Evolutionary conservation across 2,329 filamentous ascomycete species (phyloP).

Genomic region (Ploettnerulaceae sp.): DNA sequence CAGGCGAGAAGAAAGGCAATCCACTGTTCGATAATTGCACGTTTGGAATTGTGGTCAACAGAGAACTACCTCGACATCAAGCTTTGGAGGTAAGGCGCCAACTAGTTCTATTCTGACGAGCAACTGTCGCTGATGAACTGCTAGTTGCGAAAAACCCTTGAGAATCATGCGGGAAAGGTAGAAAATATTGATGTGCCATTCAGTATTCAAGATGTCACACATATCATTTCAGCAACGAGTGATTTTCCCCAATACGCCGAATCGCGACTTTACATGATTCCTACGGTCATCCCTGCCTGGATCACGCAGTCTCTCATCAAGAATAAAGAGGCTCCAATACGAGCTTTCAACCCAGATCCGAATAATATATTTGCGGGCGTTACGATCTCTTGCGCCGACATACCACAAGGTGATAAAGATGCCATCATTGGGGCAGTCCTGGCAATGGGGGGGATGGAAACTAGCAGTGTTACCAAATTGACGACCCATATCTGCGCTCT

Average conservation of each 20-base stretch:
- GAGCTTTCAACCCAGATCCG: constrained; percentile 86
- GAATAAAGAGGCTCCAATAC: constrained; percentile 67
- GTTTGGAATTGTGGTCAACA: constrained; percentile 29
- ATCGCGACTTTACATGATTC: constrained; percentile 71
- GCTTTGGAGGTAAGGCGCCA: constrained; percentile 22
- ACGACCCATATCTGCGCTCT: constrained; percentile 89
- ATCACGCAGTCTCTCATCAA: constrained; percentile 65
- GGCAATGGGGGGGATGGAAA: constrained; percentile 82
- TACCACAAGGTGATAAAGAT: constrained; percentile 83
- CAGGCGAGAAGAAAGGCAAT: constrained; percentile 3
- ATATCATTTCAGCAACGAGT: constrained; percentile 70
- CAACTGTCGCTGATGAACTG: background rate
- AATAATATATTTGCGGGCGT: constrained; percentile 85
- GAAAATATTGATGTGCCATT: constrained; percentile 36
- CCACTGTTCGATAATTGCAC: constrained; percentile 28
- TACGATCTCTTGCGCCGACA: constrained; percentile 73
- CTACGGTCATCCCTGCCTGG: constrained; percentile 81
- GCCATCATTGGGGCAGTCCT: constrained; percentile 85
- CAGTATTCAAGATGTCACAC: constrained; percentile 46
- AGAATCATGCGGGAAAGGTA: constrained; percentile 36
- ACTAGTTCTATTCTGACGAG: background rate
- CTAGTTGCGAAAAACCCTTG: constrained; percentile 27
- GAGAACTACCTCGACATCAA: constrained; percentile 18
- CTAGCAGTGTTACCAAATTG: constrained; percentile 62
- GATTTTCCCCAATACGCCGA: constrained; percentile 86